Base-by-base conservation (phyloP, 2,329 filamentous ascomycete genomes). In the Trichophyton verrucosum region DNA sequence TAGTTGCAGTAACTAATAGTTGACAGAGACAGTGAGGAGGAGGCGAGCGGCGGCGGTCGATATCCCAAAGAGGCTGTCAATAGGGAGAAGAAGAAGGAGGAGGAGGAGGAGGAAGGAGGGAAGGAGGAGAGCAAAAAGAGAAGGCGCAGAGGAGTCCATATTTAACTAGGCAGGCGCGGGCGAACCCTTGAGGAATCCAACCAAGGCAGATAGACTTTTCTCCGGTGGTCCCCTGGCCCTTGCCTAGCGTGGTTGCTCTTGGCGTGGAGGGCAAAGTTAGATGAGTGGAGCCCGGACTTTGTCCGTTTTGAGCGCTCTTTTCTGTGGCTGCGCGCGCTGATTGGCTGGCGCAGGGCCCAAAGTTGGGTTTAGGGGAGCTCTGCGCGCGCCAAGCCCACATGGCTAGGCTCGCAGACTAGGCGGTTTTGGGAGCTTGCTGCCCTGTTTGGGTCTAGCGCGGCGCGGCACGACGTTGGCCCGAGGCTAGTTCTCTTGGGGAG, bases 91-190 rank as follows among this genome's bases (percentile, higher is more conserved):
- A 49, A 49, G 40, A 47, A 53, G 40, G 44, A 44, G 20, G 42
- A 40, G 15, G 7, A 11, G 11, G 15, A 17, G 40, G 17, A 33
- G n/a, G 59, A 59, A 13, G 22, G n/a, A 22, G 46, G 59, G 57
- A 60, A 47, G 57, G 61, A 62, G 56, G 61, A 61, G 46, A 38
- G 17, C 15, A 53, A 57, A 49, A 58, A 60, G 51, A 42, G 42
- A 63, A 57, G 46, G 57, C 62, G 44, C 27, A 30, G 27, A 30
- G 58, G 58, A 53, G 47, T 61, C 30, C 62, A 64, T 60, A 61
- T 62, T 9, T 38, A 59, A 58, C 61, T 33, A 60, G 58, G 57
- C 20, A 60, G n/a, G 60, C 57, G 58, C 61, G 62, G 60, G 8
- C 33, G 9, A 13, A 9, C 33, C 33, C 3, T 38, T 9, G 33